These are phyloP conservation scores for Ascosphaera aggregata DNA, from an alignment of 2,329 filamentous ascomycete genomes.

Conservation along the genomic window DNA sequence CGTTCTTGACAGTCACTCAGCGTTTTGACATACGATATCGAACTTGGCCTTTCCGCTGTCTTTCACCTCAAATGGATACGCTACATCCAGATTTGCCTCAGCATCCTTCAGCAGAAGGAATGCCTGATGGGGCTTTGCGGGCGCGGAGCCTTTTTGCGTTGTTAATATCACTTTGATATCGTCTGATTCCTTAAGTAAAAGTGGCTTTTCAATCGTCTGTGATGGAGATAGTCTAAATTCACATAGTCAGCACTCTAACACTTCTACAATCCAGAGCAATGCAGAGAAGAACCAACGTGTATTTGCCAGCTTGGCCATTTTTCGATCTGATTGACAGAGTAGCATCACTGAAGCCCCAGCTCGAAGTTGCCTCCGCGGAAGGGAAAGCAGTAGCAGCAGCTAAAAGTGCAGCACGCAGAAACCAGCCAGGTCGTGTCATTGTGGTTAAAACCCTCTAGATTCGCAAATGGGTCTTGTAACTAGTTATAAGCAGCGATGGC, in stretches of 20 bases:
- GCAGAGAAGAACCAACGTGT: constrained; percentile 15
- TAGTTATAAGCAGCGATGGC: too few species aligned
- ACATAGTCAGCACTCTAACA: too few species aligned
- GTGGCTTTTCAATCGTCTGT: constrained; percentile 36
- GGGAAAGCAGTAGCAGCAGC: constrained; percentile 13
- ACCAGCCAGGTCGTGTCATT: too few species aligned
- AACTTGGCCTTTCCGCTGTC: constrained; percentile 69
- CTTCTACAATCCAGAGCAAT: too few species aligned
- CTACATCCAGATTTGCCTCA: constrained; percentile 56
- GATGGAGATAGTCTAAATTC: too few species aligned
- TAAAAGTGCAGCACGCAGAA: too few species aligned
- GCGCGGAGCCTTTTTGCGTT: constrained; percentile 51
- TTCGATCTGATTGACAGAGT: constrained; percentile 36
- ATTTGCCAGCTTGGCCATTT: constrained; percentile 32
- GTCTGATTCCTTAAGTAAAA: constrained; percentile 44
- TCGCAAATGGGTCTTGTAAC: too few species aligned
- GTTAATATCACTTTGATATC: constrained; percentile 65
- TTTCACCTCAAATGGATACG: constrained; percentile 65
- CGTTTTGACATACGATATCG: constrained; percentile 45
- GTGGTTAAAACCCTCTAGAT: too few species aligned
- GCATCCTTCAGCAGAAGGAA: constrained; percentile 66
- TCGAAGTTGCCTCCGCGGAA: constrained; percentile 23
- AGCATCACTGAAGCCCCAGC: constrained; percentile 41
- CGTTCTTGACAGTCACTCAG: too few species aligned
- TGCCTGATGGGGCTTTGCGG: constrained; percentile 78